Evolutionary conservation across 148 eudicot species (phyloP), one percentile per base, ranked within the genome.

Genomic region (Nepenthes mirabilis): DNA sequence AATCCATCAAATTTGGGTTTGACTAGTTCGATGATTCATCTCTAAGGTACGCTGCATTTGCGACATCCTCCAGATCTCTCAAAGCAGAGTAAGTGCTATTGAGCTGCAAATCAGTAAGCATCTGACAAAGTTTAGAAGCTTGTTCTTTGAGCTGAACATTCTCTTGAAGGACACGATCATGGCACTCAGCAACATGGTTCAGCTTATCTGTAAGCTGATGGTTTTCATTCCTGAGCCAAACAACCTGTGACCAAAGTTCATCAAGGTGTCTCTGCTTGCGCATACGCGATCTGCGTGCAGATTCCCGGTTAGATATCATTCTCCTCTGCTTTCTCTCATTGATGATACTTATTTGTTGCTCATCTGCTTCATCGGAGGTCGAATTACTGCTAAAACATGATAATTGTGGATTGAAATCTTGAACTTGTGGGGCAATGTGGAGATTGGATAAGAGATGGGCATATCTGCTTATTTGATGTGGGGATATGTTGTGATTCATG

Each of bases 261-360:
- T 58, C 61, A 13, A 58, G 61, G 47, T 58, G 61, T n/a, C 47
- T 36, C 45, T 58, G 47, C 34, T 58, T 37, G 5, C 58, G 14
- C 47, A 58, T 58, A 11, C 61, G 33, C 11, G 61, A 58, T 58
- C 61, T 36, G 11, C 61, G 14, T 12, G 61, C 58, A 12, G 58
- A 56, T 34, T 56, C 58, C 58, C 58, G 7, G 37, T 56, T 56
- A 3, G 58, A 56, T 56, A 56, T 56, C 61, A 36, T 36, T n/a
- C 61, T 58, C 45, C 61, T 58, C 61, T 58, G 43, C 47, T 37
- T 36, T 45, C 61, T 58, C 47, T 58, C 61, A 7, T 58, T 36
- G 58, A 56, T 14, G 35, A 56, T 56, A 7, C 11, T 56, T 14
- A 56, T 34, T 12, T 56, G 58, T 2, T 56, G 36, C 2, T 34